Percentiles rank a stretch among this genome's conserved stretches.
Conservation (phyloP, 495 filamentous ascomycete genomes). For the Trichocladium antarcticum region DNA sequence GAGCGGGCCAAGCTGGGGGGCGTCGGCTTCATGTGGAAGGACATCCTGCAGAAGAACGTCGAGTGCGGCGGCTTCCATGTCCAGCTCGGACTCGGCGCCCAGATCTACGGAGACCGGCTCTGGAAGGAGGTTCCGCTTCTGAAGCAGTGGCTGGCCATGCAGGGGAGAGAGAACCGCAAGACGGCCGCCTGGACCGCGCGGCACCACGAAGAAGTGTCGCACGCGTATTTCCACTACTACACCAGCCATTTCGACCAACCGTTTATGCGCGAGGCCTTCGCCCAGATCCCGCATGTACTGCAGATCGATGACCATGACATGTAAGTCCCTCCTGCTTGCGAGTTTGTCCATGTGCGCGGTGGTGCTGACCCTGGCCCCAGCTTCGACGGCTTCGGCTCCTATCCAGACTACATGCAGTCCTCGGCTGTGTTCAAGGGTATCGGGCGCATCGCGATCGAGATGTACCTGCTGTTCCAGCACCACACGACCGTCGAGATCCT, state of each 20-base stretch:
- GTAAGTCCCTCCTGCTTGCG: no score
- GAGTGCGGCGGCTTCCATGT: constrained; percentile 93
- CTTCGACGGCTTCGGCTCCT: constrained; percentile 96
- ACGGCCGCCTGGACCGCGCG: constrained; percentile 82
- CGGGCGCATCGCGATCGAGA: constrained; percentile 90
- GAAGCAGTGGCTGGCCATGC: constrained; percentile 86
- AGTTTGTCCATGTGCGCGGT: neutral
- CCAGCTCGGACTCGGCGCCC: constrained; percentile 82
- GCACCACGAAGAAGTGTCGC: constrained; percentile 86
- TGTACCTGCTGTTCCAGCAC: constrained; percentile 98
- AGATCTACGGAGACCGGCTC: constrained; percentile 90
- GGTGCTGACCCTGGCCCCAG: constrained; percentile 36
- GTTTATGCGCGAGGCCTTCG: constrained; percentile 84
- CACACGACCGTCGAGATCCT: constrained; percentile 93
- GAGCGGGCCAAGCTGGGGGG: constrained; percentile 79
- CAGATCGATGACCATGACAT: constrained; percentile 97
- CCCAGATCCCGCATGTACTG: constrained; percentile 88
- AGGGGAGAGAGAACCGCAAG: constrained; percentile 83
- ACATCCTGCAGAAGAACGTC: constrained; percentile 92
- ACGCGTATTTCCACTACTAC: constrained; percentile 98
- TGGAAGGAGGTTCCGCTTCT: constrained; percentile 92
- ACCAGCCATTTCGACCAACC: constrained; percentile 96
- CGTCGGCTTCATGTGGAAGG: constrained; percentile 94
- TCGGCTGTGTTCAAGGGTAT: constrained; percentile 98
- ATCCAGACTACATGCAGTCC: constrained; percentile 96